A percentile compares a stretch with the other conserved stretches of the same genome.
Conservation (phyloP, 768 basidiomycete species). For the Mycena rosella region DNA sequence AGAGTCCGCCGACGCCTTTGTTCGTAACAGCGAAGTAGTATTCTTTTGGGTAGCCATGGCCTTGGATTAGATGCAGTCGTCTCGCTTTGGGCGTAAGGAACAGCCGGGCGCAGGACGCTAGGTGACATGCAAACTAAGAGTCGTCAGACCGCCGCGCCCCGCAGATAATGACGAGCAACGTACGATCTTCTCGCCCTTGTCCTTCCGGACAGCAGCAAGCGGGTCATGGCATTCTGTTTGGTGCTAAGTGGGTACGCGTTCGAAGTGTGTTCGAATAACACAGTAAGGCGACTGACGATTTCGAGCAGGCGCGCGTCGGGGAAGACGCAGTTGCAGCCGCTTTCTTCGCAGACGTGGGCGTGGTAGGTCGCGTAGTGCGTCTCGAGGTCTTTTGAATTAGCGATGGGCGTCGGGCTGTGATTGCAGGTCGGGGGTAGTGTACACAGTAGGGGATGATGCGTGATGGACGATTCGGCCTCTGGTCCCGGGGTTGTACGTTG, state of each 20-base stretch:
- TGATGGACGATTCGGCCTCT: slow-evolving; percentile 30
- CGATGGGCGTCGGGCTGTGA: slow-evolving; percentile 71
- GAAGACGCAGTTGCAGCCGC: slow-evolving; percentile 83
- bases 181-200: slow-evolving; percentile 90
- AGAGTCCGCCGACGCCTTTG: slow-evolving; percentile 86
- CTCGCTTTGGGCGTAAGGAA: slow-evolving; percentile 83
- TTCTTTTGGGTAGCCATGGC: slow-evolving; percentile 87
- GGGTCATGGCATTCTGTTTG: slow-evolving; percentile 93
- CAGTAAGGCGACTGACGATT: slow-evolving; percentile 69
- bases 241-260: slow-evolving; percentile 59
- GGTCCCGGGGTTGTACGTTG: slow-evolving; percentile 43
- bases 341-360: slow-evolving; percentile 82
- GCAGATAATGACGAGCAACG: slow-evolving; percentile 42
- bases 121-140: slow-evolving; percentile 81
- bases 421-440: slow-evolving; percentile 89
- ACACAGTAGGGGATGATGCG: slow-evolving; percentile 67
- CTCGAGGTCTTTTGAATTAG: slow-evolving; percentile 78
- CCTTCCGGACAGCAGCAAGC: slow-evolving; percentile 78
- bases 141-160: slow-evolving; percentile 26
- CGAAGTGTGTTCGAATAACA: slow-evolving; percentile 12
- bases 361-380: slow-evolving; percentile 87
- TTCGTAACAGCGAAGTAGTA: slow-evolving; percentile 95
- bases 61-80: slow-evolving; percentile 84
- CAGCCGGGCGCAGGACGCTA: slow-evolving; percentile 66
- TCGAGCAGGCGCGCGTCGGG: slow-evolving; percentile 85